These are phyloP conservation scores for Quercus berberidifolia DNA, from an alignment of 306 rosid genomes.

Conservation along the genomic window DNA sequence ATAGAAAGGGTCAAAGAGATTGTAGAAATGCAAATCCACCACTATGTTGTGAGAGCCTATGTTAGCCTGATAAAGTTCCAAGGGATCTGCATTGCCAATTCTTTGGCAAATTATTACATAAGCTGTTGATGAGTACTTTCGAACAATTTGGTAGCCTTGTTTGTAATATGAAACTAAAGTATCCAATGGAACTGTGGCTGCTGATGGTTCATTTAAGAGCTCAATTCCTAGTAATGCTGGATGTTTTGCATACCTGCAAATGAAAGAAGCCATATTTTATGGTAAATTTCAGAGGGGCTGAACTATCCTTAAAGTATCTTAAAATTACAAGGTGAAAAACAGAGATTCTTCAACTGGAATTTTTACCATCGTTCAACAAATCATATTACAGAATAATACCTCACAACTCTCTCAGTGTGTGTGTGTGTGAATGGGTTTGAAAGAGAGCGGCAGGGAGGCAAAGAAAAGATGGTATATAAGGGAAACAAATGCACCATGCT, in stretches of 20 bases:
- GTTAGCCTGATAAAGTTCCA: constrained; percentile 76
- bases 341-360: background rate
- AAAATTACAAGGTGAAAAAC: background rate
- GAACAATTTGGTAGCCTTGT: constrained; percentile 77
- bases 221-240: constrained; percentile 84
- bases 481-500: too few species aligned
- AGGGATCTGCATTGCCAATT: constrained; percentile 82
- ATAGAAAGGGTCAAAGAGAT: constrained; percentile 70
- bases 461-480: background rate
- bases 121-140: constrained; percentile 63
- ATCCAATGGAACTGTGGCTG: constrained; percentile 61
- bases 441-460: background rate
- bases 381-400: background rate
- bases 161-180: constrained; percentile 60
- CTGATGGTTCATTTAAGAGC: constrained; percentile 89
- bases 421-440: background rate
- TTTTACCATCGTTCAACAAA: background rate
- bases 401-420: background rate
- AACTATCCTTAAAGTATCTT: constrained; percentile 5
- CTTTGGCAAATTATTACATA: constrained; percentile 90
- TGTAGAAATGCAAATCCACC: constrained; percentile 66
- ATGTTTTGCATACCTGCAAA: constrained; percentile 68
- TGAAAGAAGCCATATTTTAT: background rate
- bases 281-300: background rate
- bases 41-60: constrained; percentile 49